A percentile compares a stretch with the other conserved stretches of the same genome.
These are phyloP conservation scores for Chaetomium olivaceum DNA, from an alignment of 2,329 filamentous ascomycete species.

Conservation along the genomic window DNA sequence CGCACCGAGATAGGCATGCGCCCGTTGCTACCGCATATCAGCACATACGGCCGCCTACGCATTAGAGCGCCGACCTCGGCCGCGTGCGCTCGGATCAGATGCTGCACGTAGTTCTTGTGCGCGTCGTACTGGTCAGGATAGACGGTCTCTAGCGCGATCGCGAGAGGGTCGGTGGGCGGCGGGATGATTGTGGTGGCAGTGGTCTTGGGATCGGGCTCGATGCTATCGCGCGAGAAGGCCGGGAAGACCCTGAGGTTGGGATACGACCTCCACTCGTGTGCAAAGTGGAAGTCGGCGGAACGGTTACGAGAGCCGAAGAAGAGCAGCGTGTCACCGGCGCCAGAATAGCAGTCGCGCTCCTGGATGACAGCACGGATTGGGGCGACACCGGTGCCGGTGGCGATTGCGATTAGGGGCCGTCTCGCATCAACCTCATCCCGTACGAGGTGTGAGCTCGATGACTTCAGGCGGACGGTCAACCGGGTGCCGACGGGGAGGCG, in stretches of 20 bases:
- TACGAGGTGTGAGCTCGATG: conserved; percentile 47
- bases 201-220: conserved; percentile 8
- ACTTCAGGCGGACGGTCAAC: conserved; percentile 62
- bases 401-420: conserved; percentile 72
- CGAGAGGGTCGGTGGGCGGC: neutral
- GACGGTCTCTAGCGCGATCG: conserved; percentile 1
- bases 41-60: conserved; percentile 47
- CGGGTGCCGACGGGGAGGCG: conserved; percentile 58
- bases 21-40: conserved; percentile 58
- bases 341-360: conserved; percentile 54
- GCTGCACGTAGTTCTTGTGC: conserved; percentile 58
- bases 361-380: conserved; percentile 80
- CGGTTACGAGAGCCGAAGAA: conserved; percentile 84
- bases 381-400: conserved; percentile 83
- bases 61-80: conserved; percentile 42
- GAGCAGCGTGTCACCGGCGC: conserved; percentile 55
- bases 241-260: conserved; percentile 41
- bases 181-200: neutral
- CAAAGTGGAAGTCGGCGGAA: conserved; percentile 77
- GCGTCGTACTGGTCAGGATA: conserved; percentile 26
- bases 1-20: conserved; percentile 60
- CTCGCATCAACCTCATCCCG: conserved; percentile 40
- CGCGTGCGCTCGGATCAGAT: conserved; percentile 51
- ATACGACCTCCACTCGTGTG: conserved; percentile 65
- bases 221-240: conserved; percentile 51